Evolutionary conservation across 441 rosid genomes (phyloP).

Genomic region (Pelargonium citronellum): DNA sequence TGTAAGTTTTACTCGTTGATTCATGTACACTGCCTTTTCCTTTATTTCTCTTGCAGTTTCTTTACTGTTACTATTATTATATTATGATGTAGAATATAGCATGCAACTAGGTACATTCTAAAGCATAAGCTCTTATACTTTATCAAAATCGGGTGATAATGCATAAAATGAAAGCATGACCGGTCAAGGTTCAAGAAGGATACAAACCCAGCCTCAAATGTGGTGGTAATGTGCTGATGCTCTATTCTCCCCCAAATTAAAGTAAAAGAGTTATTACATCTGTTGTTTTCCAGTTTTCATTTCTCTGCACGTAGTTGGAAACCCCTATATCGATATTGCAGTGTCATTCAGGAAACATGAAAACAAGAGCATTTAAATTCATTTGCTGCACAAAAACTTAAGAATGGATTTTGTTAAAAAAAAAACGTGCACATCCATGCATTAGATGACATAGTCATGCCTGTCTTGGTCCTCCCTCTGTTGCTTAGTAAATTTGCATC

Average conservation of each 20-base stretch:
- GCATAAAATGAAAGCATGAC: constrained; percentile 24
- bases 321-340: too few relatives aligned
- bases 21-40: constrained; percentile 33
- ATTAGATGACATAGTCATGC: too few relatives aligned
- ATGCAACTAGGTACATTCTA: constrained; percentile 55
- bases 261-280: constrained; percentile 11
- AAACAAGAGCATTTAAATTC: too few relatives aligned
- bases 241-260: constrained; percentile 26
- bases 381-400: too few relatives aligned
- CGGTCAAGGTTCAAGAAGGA: constrained; percentile 28
- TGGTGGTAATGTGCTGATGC: constrained; percentile 27
- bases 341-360: too few relatives aligned
- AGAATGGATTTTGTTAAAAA: too few relatives aligned
- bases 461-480: too few relatives aligned
- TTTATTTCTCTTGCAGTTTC: constrained; percentile 31
- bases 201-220: constrained; percentile 20
- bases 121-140: constrained; percentile 45
- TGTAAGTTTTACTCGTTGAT: constrained; percentile 23
- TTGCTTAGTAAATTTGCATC: neutral
- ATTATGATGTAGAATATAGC: constrained; percentile 30
- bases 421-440: too few relatives aligned
- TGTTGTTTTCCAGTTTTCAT: neutral
- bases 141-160: constrained; percentile 22
- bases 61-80: constrained; percentile 24
- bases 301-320: too few relatives aligned